Conservation (phyloP, 306 rosid species). For the Citrullus mucosospermus region DNA sequence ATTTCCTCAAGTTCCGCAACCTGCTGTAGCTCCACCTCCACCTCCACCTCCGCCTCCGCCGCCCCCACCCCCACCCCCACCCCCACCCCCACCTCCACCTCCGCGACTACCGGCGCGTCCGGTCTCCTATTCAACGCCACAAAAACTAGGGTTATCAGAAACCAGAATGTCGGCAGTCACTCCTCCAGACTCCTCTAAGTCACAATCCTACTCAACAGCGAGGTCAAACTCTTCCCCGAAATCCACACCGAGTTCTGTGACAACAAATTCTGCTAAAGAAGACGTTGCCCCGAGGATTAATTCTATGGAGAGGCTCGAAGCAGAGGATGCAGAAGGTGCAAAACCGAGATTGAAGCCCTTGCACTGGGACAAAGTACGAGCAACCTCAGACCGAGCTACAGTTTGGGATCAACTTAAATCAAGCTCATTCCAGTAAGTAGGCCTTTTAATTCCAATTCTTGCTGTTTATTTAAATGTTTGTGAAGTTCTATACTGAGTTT, state of each 20-base stretch:
- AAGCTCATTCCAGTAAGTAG: constrained; percentile 89
- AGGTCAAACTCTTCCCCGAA: constrained; percentile 16
- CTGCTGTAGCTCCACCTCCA: constrained; percentile 17
- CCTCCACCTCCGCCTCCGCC: constrained; percentile 1
- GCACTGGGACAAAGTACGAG: constrained; percentile 98
- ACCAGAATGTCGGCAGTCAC: constrained; percentile 13
- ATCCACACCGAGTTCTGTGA: constrained; percentile 17
- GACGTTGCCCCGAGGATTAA: constrained; percentile 13
- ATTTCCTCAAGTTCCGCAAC: constrained; percentile 4
- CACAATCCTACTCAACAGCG: constrained; percentile 16
- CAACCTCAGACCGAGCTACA: constrained; percentile 85
- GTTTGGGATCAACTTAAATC: constrained; percentile 98
- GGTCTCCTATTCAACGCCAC: constrained; percentile 7
- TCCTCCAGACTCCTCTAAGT: constrained; percentile 14
- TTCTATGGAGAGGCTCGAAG: constrained; percentile 42
- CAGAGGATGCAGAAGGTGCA: constrained; percentile 50
- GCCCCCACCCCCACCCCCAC: no score
- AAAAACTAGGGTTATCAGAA: constrained; percentile 19
- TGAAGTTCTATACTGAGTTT: not conserved
- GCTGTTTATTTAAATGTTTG: not conserved
- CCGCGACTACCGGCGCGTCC: constrained; percentile 23
- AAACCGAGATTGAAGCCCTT: constrained; percentile 81
- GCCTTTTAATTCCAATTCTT: not conserved
- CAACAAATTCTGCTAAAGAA: constrained; percentile 14
- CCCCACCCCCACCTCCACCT: constrained; percentile 12